Evolutionary conservation across 1,139 yeast species (phyloP).

Genomic region (Geotrichum macrosporum): DNA sequence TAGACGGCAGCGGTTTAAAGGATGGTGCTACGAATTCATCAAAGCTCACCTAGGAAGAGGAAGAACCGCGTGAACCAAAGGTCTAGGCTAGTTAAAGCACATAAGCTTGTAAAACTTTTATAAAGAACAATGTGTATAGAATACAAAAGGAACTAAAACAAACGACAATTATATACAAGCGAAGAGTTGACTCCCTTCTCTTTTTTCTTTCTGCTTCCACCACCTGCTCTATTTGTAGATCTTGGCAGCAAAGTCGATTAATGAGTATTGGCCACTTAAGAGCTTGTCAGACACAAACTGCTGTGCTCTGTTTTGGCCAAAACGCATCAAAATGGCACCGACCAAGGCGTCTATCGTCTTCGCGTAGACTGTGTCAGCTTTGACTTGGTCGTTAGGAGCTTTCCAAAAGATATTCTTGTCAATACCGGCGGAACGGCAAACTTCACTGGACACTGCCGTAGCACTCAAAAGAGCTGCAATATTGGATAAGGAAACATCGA

Average conservation of each 20-base stretch:
- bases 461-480: conserved; percentile 35
- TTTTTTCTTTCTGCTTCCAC: conserved; percentile 2
- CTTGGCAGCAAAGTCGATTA: conserved; percentile 17
- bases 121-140: neutral
- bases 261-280: conserved; percentile 27
- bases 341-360: conserved; percentile 69
- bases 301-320: conserved; percentile 48
- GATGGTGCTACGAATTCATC: neutral
- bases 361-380: conserved; percentile 55
- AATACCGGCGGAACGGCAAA: conserved; percentile 34
- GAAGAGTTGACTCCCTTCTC: conserved; percentile 1
- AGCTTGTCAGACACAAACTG: conserved; percentile 35
- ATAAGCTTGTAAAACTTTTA: too few relatives aligned
- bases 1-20: neutral
- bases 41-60: too few relatives aligned
- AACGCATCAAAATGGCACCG: conserved; percentile 71
- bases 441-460: conserved; percentile 43
- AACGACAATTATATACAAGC: conserved; percentile 7
- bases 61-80: too few relatives aligned
- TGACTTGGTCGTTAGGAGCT: conserved; percentile 36
- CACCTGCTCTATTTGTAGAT: conserved; percentile 14
- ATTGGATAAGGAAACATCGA: conserved; percentile 43
- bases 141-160: neutral
- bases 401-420: conserved; percentile 65
- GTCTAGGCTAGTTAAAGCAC: too few relatives aligned